Conservation (phyloP, 2,329 filamentous ascomycete species). For the Diaporthe aspalathi region DNA sequence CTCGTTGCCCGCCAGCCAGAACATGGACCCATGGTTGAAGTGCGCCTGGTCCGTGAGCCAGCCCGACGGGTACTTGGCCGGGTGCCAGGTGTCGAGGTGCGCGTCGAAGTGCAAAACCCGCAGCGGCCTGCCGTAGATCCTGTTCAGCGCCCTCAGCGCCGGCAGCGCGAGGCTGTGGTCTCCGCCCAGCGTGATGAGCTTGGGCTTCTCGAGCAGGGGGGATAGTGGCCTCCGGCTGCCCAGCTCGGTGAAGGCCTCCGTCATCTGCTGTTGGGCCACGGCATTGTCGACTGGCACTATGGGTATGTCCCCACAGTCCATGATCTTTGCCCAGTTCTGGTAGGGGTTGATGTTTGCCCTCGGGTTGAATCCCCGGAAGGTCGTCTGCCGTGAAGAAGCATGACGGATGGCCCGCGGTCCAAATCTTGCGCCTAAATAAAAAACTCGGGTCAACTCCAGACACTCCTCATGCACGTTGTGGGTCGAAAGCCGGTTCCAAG, state of each 20-base stretch:
- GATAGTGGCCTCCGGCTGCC: conserved; percentile 53
- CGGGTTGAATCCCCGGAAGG: conserved; percentile 84
- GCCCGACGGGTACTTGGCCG: conserved; percentile 79
- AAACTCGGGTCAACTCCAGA: background rate
- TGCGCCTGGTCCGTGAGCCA: conserved; percentile 78
- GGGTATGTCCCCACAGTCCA: conserved; percentile 93
- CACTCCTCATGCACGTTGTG: background rate
- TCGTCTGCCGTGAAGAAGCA: conserved; percentile 83
- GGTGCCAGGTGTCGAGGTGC: conserved; percentile 89
- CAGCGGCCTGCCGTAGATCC: conserved; percentile 70
- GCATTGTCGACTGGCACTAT: conserved; percentile 88
- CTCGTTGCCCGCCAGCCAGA: conserved; percentile 87
- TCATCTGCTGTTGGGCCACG: conserved; percentile 86
- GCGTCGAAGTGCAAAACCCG: conserved; percentile 81
- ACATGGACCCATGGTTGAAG: conserved; percentile 92
- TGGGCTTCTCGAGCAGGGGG: conserved; percentile 54
- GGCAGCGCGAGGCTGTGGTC: conserved; percentile 79
- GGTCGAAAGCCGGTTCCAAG: background rate
- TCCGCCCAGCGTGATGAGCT: conserved; percentile 77
- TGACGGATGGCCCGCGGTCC: conserved; percentile 89
- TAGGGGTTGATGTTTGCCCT: conserved; percentile 88
- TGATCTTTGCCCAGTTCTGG: conserved; percentile 78
- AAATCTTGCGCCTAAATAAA: conserved; percentile 73
- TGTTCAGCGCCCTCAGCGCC: conserved; percentile 73
- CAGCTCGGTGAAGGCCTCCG: conserved; percentile 79